Conservation (phyloP, 73 alveolate species). For the Tetrahymena borealis region DNA sequence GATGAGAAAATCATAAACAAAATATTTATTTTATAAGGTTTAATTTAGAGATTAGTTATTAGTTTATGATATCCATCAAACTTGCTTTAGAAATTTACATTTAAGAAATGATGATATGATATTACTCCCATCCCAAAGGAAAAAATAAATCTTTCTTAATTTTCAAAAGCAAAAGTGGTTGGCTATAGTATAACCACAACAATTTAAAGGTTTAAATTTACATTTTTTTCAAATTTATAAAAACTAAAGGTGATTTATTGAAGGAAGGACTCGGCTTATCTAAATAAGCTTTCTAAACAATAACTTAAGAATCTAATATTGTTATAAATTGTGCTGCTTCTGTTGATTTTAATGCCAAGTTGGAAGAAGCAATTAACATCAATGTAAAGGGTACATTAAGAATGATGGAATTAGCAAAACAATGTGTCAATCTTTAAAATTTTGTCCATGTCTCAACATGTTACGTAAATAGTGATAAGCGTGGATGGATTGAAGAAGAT, state of each 20-base stretch:
- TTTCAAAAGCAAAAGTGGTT: too few relatives aligned
- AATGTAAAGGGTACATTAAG: conserved; percentile 67
- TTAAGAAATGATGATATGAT: too few relatives aligned
- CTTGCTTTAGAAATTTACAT: too few relatives aligned
- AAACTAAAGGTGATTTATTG: conserved; percentile 24
- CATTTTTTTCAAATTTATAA: not conserved
- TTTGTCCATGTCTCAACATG: conserved; percentile 66
- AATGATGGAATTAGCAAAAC: conserved; percentile 53
- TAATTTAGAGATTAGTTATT: too few relatives aligned
- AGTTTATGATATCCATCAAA: too few relatives aligned
- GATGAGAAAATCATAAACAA: too few relatives aligned
- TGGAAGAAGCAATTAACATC: conserved; percentile 62
- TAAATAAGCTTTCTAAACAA: conserved; percentile 19
- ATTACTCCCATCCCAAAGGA: too few relatives aligned
- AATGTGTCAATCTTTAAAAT: conserved; percentile 40
- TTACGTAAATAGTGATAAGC: conserved; percentile 60
- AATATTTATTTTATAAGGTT: too few relatives aligned
- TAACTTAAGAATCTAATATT: conserved; percentile 49
- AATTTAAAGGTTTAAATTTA: too few relatives aligned
- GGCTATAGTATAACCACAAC: too few relatives aligned
- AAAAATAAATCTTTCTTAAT: too few relatives aligned
- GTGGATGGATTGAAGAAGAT: conserved; percentile 77
- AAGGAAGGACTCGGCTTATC: conserved; percentile 53
- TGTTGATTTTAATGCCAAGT: conserved; percentile 64
- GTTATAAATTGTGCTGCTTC: conserved; percentile 71